A percentile compares a stretch with the other conserved stretches of the same genome.
phyloP scores from a whole-genome alignment of 176 grass and related monocot genomes.

The Pontederia crassipes region DNA sequence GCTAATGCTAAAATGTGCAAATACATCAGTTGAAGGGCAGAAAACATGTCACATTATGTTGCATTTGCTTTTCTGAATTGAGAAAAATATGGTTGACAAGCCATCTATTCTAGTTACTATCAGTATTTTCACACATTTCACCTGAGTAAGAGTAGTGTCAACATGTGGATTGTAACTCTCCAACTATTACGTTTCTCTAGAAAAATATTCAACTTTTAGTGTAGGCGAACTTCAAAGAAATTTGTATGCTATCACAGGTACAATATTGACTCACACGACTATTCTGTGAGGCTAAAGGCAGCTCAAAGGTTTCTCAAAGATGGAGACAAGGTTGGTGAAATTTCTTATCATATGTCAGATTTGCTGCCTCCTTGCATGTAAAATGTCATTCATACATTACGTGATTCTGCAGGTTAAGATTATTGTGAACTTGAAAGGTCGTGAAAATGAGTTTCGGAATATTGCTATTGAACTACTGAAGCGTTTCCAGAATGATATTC shows the following conservation, averaged over 20 bases:
- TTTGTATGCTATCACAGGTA: constrained; percentile 37
- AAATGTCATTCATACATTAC: constrained; percentile 2
- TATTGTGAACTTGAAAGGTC: constrained; percentile 86
- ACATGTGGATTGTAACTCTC: too few relatives aligned
- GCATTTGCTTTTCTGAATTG: too few relatives aligned
- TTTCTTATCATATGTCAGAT: background rate
- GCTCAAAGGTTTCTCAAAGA: constrained; percentile 91
- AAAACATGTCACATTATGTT: too few relatives aligned
- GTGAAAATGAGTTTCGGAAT: constrained; percentile 74
- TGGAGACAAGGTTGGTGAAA: constrained; percentile 64
- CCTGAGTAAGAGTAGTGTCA: too few relatives aligned
- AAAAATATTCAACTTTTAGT: too few relatives aligned
- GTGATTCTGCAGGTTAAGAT: constrained; percentile 58
- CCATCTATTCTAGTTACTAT: too few relatives aligned
- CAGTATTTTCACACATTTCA: too few relatives aligned
- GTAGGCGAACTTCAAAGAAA: too few relatives aligned
- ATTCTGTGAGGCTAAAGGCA: constrained; percentile 71
- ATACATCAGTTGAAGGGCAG: too few relatives aligned
- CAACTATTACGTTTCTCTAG: too few relatives aligned
- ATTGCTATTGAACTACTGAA: constrained; percentile 73
- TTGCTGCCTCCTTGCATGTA: background rate
- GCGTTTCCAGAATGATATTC: constrained; percentile 79
- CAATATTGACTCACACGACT: constrained; percentile 85
- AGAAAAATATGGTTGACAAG: too few relatives aligned
- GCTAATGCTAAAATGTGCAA: too few relatives aligned